These are phyloP conservation scores for Cystobasidium sp. DNA, from an alignment of 1,284 basidiomycete species.

Conservation along the genomic window DNA sequence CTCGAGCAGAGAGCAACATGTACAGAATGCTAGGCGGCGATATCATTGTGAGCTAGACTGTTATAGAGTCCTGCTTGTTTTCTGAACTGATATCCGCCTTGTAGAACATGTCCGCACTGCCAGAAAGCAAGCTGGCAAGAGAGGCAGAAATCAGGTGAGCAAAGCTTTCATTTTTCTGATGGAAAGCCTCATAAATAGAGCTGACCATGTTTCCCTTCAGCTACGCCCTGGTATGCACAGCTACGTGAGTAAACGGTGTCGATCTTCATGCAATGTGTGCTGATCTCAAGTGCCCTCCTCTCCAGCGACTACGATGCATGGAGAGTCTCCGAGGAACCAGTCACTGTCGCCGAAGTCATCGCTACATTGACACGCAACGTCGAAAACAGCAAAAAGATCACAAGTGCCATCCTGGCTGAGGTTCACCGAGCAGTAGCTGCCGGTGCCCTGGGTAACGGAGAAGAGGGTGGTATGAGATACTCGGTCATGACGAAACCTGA, in stretches of 20 bases:
- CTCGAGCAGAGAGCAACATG: slow-evolving; percentile 92
- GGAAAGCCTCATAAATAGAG: too few species aligned
- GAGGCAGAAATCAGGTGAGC: slow-evolving; percentile 89
- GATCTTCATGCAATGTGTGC: background rate
- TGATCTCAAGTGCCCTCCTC: background rate
- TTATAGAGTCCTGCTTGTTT: background rate
- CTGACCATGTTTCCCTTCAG: slow-evolving; percentile 58
- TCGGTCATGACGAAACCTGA: slow-evolving; percentile 78
- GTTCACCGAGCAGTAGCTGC: slow-evolving; percentile 67
- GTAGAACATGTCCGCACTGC: slow-evolving; percentile 80
- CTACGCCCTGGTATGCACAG: slow-evolving; percentile 86
- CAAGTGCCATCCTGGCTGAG: slow-evolving; percentile 76
- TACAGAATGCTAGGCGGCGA: slow-evolving; percentile 92
- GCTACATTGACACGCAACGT: slow-evolving; percentile 86
- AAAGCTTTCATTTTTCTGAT: background rate
- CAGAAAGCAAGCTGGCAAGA: slow-evolving; percentile 92
- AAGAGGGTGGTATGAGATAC: slow-evolving; percentile 75
- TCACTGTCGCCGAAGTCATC: slow-evolving; percentile 87
- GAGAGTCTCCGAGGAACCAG: slow-evolving; percentile 74
- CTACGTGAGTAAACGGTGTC: slow-evolving; percentile 70
- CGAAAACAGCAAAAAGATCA: slow-evolving; percentile 70
- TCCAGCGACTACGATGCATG: slow-evolving; percentile 60
- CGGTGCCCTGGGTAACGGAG: slow-evolving; percentile 66
- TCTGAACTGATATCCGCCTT: slow-evolving; percentile 11
- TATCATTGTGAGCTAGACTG: slow-evolving; percentile 64